Evolutionary conservation across 805 yeast genomes (phyloP).

Genomic region (Lachancea fermentati): DNA sequence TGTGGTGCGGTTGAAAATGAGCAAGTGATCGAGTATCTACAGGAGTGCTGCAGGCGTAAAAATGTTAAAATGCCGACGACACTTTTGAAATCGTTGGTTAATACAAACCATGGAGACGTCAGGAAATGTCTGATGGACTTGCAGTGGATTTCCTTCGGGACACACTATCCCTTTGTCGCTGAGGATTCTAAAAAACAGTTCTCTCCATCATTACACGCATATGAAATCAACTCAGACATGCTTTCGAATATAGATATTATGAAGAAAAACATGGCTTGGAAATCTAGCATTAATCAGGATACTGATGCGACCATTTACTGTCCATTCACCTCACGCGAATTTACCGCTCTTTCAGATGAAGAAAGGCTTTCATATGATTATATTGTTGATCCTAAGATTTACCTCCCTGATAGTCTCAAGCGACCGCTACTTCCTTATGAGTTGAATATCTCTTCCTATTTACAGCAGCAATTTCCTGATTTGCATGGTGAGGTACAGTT

Average conservation of each 20-base stretch:
- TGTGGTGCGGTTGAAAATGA: slow-evolving; percentile 22
- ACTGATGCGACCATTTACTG: slow-evolving; percentile 17
- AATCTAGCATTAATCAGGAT: slow-evolving; percentile 21
- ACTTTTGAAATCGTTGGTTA: slow-evolving; percentile 29
- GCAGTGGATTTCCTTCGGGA: no score
- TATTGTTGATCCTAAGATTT: slow-evolving; percentile 25
- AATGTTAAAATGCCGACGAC: slow-evolving; percentile 33
- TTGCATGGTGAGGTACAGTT: background rate
- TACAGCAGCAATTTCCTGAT: slow-evolving; percentile 1
- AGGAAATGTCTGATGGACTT: slow-evolving; percentile 42
- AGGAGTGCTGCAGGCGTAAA: slow-evolving; percentile 18
- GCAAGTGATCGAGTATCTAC: slow-evolving; percentile 34
- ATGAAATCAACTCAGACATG: background rate
- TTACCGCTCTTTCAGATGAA: slow-evolving; percentile 14
- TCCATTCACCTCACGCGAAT: slow-evolving; percentile 3
- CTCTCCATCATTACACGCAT: no score
- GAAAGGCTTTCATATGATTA: slow-evolving; percentile 20
- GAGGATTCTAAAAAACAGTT: no score
- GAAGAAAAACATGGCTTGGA: slow-evolving; percentile 9
- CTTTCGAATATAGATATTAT: slow-evolving; percentile 20
- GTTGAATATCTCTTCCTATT: slow-evolving; percentile 13
- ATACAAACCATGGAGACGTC: slow-evolving; percentile 36
- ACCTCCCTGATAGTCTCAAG: slow-evolving; percentile 15
- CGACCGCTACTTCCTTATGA: slow-evolving; percentile 21
- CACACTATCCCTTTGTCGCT: slow-evolving; percentile 3